A percentile compares a stretch with the other conserved stretches of the same genome.
Evolutionary conservation across 192 early-diverging fungal genomes (phyloP).

Genomic region (Lunasporangiospora selenospora): DNA sequence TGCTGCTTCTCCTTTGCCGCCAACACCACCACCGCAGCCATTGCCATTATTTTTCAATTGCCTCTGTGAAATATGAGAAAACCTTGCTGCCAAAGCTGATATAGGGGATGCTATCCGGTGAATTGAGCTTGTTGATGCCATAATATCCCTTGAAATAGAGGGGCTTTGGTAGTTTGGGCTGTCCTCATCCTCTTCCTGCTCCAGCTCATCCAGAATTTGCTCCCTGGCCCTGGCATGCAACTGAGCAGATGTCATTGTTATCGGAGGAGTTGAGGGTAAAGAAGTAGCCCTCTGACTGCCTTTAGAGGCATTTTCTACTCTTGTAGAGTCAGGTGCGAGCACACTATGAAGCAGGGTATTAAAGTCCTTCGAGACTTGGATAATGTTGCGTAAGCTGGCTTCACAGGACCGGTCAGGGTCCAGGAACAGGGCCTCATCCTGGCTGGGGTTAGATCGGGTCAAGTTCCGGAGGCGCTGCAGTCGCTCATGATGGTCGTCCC

Average conservation of each 20-base stretch:
- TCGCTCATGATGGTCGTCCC: slow-evolving; percentile 4
- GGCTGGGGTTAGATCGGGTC: not conserved
- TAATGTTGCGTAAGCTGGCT: slow-evolving; percentile 2
- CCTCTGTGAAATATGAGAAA: no score
- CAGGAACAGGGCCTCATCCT: not conserved
- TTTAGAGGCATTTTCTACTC: not conserved
- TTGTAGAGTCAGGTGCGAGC: not conserved
- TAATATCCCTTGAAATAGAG: not conserved
- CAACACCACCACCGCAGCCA: no score
- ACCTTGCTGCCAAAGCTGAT: no score
- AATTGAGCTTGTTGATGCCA: slow-evolving; percentile 13
- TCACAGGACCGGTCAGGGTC: not conserved
- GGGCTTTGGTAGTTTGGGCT: not conserved
- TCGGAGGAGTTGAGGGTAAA: not conserved
- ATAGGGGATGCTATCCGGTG: no score
- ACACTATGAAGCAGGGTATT: not conserved
- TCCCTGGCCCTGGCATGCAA: not conserved
- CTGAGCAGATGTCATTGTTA: not conserved
- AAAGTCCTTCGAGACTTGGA: slow-evolving; percentile 5
- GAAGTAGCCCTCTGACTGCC: no score
- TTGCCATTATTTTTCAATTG: no score
- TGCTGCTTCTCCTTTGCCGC: no score
- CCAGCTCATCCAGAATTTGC: not conserved
- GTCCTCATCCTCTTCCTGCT: slow-evolving; percentile 8
- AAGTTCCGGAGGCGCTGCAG: not conserved